Evolutionary conservation across 2,329 filamentous ascomycete species (phyloP).

Genomic region (Aspergillus udagawae): DNA sequence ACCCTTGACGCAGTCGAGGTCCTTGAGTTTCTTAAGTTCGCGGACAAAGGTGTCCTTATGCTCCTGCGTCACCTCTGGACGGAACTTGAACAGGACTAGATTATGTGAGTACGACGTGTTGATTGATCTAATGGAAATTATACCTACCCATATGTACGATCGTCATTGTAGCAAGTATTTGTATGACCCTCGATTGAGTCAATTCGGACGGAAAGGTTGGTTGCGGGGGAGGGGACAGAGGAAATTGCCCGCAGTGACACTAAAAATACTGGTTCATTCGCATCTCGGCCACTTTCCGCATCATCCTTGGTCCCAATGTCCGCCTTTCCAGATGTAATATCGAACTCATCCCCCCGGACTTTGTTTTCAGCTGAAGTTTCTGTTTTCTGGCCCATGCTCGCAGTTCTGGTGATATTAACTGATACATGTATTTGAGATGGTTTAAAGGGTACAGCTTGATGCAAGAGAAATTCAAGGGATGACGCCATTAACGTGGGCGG

Average conservation of each 20-base stretch:
- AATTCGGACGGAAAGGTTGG: not conserved
- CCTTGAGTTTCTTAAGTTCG: constrained; percentile 49
- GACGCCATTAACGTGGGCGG: too few relatives aligned
- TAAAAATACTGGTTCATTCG: too few relatives aligned
- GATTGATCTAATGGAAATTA: not conserved
- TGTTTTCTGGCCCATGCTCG: too few relatives aligned
- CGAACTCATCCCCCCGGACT: too few relatives aligned
- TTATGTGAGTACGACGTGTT: not conserved
- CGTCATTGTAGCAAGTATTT: not conserved
- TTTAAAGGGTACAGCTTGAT: too few relatives aligned
- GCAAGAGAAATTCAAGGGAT: too few relatives aligned
- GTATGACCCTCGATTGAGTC: not conserved
- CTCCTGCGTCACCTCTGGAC: constrained; percentile 36
- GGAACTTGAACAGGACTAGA: constrained; percentile 48
- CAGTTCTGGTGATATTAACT: too few relatives aligned
- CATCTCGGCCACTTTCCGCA: too few relatives aligned
- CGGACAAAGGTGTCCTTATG: constrained; percentile 45
- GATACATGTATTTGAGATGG: too few relatives aligned
- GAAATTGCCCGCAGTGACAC: not conserved
- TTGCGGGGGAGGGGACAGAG: not conserved
- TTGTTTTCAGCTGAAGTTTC: too few relatives aligned
- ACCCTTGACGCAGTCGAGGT: constrained; percentile 46
- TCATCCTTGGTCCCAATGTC: too few relatives aligned
- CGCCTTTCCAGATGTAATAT: too few relatives aligned
- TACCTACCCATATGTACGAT: not conserved